These are phyloP conservation scores for Entoloma clypeatum DNA, from an alignment of 1,284 basidiomycete species.

Conservation along the genomic window DNA sequence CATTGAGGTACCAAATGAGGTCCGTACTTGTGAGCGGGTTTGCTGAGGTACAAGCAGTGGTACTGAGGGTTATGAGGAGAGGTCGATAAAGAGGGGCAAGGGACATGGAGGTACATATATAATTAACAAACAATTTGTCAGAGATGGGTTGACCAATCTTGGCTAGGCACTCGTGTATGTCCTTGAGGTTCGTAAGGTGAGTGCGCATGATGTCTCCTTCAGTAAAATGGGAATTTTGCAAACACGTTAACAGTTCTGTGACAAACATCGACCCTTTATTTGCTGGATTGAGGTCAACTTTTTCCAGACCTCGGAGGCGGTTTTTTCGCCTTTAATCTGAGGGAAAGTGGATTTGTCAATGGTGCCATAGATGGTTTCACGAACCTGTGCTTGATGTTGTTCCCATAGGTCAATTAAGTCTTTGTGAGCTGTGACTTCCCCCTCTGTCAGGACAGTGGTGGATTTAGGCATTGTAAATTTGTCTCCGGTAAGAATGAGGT, in stretches of 20 bases:
- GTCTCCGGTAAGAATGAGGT: conserved; percentile 11
- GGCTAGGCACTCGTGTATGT: conserved; percentile 22
- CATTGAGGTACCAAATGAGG: not conserved
- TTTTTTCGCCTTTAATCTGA: conserved; percentile 20
- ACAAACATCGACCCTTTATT: conserved; percentile 21
- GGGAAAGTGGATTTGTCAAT: conserved; percentile 20
- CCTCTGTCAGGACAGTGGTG: conserved; percentile 16
- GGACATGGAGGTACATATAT: conserved; percentile 18
- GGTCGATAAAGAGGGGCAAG: conserved; percentile 17
- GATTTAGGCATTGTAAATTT: conserved; percentile 7
- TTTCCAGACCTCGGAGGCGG: conserved; percentile 20
- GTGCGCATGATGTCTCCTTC: conserved; percentile 21
- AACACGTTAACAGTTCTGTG: conserved; percentile 19
- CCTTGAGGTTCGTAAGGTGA: conserved; percentile 21
- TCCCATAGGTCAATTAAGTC: conserved; percentile 21
- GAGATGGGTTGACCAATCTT: conserved; percentile 20
- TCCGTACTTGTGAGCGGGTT: conserved; percentile 11
- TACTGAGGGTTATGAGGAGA: conserved; percentile 19
- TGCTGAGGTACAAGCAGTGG: conserved; percentile 9
- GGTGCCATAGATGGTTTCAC: conserved; percentile 25
- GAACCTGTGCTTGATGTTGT: conserved; percentile 23
- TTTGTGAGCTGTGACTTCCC: conserved; percentile 21
- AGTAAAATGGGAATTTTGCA: conserved; percentile 19
- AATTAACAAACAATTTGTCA: conserved; percentile 19
- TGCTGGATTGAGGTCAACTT: conserved; percentile 21